Percentiles rank a stretch among this genome's conserved stretches.
Conservation (phyloP, 164 flowering plant species). For the Magnolia changhungtana region DNA sequence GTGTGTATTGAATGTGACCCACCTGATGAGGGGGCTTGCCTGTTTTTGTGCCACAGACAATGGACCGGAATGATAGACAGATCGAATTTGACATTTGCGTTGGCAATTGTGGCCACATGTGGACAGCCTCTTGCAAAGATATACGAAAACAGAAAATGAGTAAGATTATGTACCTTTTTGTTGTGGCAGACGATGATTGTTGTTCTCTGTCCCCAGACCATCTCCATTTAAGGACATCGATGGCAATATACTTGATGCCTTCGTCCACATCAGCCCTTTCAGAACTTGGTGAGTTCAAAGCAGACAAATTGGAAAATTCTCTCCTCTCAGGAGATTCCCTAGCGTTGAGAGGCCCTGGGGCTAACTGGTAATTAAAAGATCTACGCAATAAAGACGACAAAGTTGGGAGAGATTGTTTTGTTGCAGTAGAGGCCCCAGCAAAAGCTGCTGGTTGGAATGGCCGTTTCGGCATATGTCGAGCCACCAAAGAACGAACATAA, state of each 20-base stretch:
- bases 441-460: conserved; percentile 82
- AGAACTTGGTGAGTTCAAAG: conserved; percentile 38
- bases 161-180: conserved; percentile 47
- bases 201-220: conserved; percentile 55
- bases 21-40: too few species aligned
- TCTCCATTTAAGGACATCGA: conserved; percentile 84
- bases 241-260: conserved; percentile 50
- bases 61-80: too few species aligned
- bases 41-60: too few species aligned
- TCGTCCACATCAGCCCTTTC: conserved; percentile 51
- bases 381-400: conserved; percentile 81
- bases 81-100: too few species aligned
- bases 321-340: conserved; percentile 63
- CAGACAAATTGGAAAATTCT: conserved; percentile 48
- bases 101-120: too few species aligned
- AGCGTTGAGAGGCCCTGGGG: conserved; percentile 37
- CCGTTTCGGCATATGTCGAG: conserved; percentile 68
- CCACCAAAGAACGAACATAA: conserved; percentile 83
- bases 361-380: conserved; percentile 80
- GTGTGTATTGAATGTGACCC: too few species aligned
- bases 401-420: conserved; percentile 74
- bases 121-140: too few species aligned
- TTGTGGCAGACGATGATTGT: conserved; percentile 30
- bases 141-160: background rate
- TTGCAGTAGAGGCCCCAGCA: conserved; percentile 65